Evolutionary conservation across 257 asterid genomes (phyloP), one percentile per base, ranked within the genome.

Genomic region (Solanum pinnatisectum): DNA sequence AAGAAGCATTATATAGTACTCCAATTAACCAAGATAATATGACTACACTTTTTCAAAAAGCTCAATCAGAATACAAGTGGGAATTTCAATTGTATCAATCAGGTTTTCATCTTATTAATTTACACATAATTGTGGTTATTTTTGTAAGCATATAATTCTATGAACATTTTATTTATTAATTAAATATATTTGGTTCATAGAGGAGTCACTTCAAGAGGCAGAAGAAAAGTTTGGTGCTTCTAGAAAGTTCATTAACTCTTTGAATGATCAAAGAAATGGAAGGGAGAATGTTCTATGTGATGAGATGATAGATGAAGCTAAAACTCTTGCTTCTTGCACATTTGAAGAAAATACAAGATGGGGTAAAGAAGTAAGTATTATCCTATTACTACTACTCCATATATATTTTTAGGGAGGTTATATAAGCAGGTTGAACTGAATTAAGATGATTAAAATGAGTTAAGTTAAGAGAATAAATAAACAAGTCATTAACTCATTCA

Each of bases 301-400:
- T 85, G 91, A 90, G 37, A 87, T 87, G 3, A 8, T 94, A 36
- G 91, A 88, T 49, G 98, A 94, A 88, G 98, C 98, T 76, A 88
- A 93, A 88, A 88, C 85, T 78, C 94, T 96, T 1, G 94, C 96
- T 84, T 91, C 98, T 36, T 96, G 98, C 90, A 84, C 93, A 1
- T 96, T 88, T 87, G 98, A 96, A 90, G 89, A 91, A 83, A 91
- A 91, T 90, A 96, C 98, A 7, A 85, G 74, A 65, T 96, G 98
- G 98, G 98, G 98, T n/a, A 92, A 92, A 90, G 92, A 94, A 20
- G 98, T 92, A 93, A 86, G 95, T 87, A 18, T 39, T 4, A 25
- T 40, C 23, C 63, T 52, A 42, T 40, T 27, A 76, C 1, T 56
- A 18, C 67, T 23, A 35, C 8, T 44, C 32, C 33, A 14, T 42